Evolutionary conservation across 305 asterid species (phyloP).

Genomic region (Rubia balearica): DNA sequence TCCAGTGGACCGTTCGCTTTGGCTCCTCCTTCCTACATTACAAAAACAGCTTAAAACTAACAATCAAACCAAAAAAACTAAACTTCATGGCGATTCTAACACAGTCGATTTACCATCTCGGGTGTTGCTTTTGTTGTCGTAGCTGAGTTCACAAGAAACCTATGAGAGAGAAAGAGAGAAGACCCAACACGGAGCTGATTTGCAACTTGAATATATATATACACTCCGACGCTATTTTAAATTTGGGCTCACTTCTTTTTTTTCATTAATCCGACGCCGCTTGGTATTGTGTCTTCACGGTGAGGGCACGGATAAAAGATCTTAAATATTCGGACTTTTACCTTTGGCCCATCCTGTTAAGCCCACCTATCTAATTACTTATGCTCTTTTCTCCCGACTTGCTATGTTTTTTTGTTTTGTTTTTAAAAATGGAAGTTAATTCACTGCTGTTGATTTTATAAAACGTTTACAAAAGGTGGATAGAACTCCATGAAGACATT

Average conservation of each 20-base stretch:
- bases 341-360: background rate
- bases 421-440: too few species aligned
- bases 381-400: too few species aligned
- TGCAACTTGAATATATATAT: background rate
- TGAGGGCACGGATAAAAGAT: background rate
- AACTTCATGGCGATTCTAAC: background rate
- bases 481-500: too few species aligned
- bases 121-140: background rate
- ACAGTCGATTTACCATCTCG: constrained; percentile 6
- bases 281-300: background rate
- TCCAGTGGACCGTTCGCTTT: constrained; percentile 42
- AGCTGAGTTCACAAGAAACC: constrained; percentile 13
- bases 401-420: too few species aligned
- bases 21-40: constrained; percentile 58
- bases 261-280: background rate
- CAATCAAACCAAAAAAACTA: constrained; percentile 7
- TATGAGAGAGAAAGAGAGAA: background rate
- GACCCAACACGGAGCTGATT: background rate
- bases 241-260: background rate
- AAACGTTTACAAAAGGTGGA: too few species aligned
- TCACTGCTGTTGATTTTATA: too few species aligned
- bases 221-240: background rate
- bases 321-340: background rate
- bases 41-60: constrained; percentile 1
- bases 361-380: background rate